phyloP scores from a whole-genome alignment of 352 stramenopile genomes.

The Phytophthora hibernalis region DNA sequence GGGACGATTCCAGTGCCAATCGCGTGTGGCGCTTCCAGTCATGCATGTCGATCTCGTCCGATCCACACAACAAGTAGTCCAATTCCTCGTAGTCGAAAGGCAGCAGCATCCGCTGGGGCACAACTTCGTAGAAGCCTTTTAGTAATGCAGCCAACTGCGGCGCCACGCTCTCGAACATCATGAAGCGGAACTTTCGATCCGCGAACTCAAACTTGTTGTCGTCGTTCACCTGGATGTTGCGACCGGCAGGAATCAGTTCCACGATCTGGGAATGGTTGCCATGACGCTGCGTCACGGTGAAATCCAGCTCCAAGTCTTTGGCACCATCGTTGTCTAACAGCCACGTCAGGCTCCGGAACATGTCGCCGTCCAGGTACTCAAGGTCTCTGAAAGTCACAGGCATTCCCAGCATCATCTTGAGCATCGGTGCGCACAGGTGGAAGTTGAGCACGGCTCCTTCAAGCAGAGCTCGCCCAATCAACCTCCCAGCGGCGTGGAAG shows the following conservation, averaged over 20 bases:
- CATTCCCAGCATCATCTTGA: constrained; percentile 97
- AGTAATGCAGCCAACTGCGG: constrained; percentile 90
- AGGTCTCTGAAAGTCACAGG: constrained; percentile 95
- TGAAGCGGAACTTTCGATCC: constrained; percentile 94
- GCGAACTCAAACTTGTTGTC: constrained; percentile 96
- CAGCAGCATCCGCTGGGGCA: constrained; percentile 92
- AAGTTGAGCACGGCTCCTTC: constrained; percentile 94
- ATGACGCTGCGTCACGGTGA: constrained; percentile 55
- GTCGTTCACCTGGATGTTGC: constrained; percentile 92
- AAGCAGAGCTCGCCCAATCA: constrained; percentile 68
- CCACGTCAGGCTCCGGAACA: constrained; percentile 67
- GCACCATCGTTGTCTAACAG: constrained; percentile 65
- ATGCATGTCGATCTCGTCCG: constrained; percentile 92
- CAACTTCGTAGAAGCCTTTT: constrained; percentile 96
- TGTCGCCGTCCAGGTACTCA: constrained; percentile 76
- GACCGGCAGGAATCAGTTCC: constrained; percentile 64
- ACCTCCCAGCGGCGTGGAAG: constrained; percentile 55
- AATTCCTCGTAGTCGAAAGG: constrained; percentile 97
- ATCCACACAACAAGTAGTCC: constrained; percentile 94
- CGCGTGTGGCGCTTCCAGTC: constrained; percentile 93
- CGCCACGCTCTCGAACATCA: constrained; percentile 94
- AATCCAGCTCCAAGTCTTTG: constrained; percentile 61
- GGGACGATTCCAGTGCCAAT: constrained; percentile 30
- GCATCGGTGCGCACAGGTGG: constrained; percentile 95
- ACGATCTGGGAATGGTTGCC: constrained; percentile 31